Evolutionary conservation across 148 eudicot genomes (phyloP).

Genomic region (Suaeda aralocaspica): DNA sequence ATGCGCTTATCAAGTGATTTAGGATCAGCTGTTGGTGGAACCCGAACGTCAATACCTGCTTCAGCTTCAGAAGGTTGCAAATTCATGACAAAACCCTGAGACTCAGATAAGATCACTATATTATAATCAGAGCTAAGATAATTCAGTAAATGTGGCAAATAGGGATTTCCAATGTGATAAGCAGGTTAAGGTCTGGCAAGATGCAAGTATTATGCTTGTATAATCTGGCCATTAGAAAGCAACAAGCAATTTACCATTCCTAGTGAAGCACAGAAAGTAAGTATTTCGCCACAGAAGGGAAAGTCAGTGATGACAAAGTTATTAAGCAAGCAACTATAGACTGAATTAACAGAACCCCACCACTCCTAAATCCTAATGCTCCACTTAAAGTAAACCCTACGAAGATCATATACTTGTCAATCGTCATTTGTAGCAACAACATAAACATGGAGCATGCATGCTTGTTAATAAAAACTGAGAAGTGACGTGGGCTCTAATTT

Average conservation of each 20-base stretch:
- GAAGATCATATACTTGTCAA: no score
- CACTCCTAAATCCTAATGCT: no score
- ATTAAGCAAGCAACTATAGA: neutral
- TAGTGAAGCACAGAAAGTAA: neutral
- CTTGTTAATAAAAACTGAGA: no score
- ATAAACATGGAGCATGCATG: no score
- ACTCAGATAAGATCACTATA: no score
- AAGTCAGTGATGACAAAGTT: neutral
- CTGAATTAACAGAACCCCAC: no score
- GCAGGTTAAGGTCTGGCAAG: neutral
- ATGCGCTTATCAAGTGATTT: constrained; percentile 64
- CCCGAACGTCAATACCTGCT: constrained; percentile 88
- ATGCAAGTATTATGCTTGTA: neutral
- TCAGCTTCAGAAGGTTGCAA: constrained; percentile 97
- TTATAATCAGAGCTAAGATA: no score
- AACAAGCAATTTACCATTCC: neutral
- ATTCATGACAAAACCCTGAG: constrained; percentile 91
- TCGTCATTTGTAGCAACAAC: no score
- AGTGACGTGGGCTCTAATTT: no score
- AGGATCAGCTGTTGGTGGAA: constrained; percentile 81
- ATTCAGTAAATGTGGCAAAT: no score
- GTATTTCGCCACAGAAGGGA: neutral
- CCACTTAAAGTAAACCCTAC: no score
- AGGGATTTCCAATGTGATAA: no score
- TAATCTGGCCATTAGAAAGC: neutral